A percentile compares a stretch with the other conserved stretches of the same genome.
Conservation (phyloP, 1,284 basidiomycete species). For the Ustilago crameri region DNA sequence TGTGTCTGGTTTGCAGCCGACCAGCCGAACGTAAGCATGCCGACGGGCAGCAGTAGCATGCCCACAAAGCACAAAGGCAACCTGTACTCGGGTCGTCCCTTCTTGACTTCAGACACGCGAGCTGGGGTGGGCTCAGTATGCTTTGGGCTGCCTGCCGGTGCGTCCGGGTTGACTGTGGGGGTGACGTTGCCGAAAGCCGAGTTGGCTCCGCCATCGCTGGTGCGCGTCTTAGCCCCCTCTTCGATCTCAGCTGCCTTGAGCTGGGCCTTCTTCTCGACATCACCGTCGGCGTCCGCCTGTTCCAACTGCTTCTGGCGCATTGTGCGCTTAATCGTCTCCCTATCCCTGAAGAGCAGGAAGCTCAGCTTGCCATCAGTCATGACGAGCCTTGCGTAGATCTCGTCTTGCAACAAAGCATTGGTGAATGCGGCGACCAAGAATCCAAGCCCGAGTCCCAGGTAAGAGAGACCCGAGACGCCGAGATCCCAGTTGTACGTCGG, state of each 20-base stretch:
- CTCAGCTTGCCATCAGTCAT: conserved; percentile 46
- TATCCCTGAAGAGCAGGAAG: conserved; percentile 37
- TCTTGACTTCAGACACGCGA: conserved; percentile 13
- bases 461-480: conserved; percentile 68
- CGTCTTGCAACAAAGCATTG: conserved; percentile 69
- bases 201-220: conserved; percentile 10
- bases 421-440: conserved; percentile 68
- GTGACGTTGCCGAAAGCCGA: conserved; percentile 19
- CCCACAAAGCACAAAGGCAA: conserved; percentile 70
- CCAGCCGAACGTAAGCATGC: conserved; percentile 69
- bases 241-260: neutral
- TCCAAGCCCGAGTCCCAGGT: conserved; percentile 70
- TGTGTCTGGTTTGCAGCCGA: conserved; percentile 45
- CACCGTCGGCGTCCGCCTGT: neutral
- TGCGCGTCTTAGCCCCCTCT: neutral
- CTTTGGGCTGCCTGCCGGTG: neutral
- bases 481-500: conserved; percentile 70
- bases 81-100: conserved; percentile 59
- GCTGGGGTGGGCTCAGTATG: neutral
- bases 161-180: conserved; percentile 7
- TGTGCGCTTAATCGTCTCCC: conserved; percentile 13
- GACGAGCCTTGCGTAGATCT: conserved; percentile 68
- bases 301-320: conserved; percentile 6
- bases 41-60: conserved; percentile 70
- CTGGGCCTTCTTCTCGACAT: conserved; percentile 8